Conservation (phyloP, 306 rosid genomes). For the Luffa acutangula region DNA sequence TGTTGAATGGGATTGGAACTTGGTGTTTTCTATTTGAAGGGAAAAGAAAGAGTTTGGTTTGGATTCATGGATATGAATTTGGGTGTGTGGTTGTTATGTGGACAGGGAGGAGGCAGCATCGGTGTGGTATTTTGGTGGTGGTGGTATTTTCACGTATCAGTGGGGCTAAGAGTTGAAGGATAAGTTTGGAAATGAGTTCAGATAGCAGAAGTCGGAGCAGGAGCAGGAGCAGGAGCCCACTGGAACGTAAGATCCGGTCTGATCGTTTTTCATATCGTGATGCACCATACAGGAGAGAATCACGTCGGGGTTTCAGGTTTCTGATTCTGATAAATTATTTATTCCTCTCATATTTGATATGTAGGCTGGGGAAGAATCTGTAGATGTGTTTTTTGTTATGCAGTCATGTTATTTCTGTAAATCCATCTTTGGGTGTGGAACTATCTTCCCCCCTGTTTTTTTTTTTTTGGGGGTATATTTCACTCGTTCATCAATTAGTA, state of each 20-base stretch:
- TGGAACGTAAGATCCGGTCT: conserved; percentile 87
- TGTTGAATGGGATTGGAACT: conserved; percentile 37
- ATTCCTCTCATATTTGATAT: conserved; percentile 15
- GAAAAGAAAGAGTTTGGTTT: conserved; percentile 70
- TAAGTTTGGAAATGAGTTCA: conserved; percentile 65
- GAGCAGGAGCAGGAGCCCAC: conserved; percentile 92
- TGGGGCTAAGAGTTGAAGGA: conserved; percentile 54
- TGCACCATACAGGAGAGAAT: conserved; percentile 95
- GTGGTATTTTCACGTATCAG: conserved; percentile 53
- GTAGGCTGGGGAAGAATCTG: conserved; percentile 14
- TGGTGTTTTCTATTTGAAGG: conserved; percentile 58
- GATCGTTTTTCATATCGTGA: conserved; percentile 91
- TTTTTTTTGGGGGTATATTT: not conserved
- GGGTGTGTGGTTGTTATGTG: conserved; percentile 94
- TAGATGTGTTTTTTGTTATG: not conserved
- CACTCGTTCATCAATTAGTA: not conserved
- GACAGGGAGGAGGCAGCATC: conserved; percentile 88
- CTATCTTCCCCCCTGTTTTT: not conserved
- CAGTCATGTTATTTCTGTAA: not conserved
- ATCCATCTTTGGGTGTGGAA: not conserved
- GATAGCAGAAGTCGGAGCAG: conserved; percentile 91
- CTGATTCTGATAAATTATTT: conserved; percentile 29
- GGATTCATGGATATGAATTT: conserved; percentile 64
- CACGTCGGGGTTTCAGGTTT: conserved; percentile 98
- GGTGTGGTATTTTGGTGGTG: conserved; percentile 49